Evolutionary conservation across 2,329 filamentous ascomycete genomes (phyloP).

Genomic region (Calonectria pseudoreteaudii): DNA sequence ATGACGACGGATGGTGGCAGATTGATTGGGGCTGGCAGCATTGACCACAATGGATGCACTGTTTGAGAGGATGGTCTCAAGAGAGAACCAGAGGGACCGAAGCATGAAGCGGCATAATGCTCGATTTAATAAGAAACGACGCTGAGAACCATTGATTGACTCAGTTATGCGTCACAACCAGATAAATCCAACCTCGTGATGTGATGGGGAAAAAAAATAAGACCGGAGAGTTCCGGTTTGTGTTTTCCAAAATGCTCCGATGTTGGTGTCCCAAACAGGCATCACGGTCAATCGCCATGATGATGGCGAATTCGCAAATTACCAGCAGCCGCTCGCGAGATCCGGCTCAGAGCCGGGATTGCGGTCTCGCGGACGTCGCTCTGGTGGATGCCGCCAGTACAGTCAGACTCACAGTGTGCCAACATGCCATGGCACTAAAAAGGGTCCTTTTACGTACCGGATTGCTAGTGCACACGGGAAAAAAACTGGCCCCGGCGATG

Average conservation of each 20-base stretch:
- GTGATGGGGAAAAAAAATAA: background rate
- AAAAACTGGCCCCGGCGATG: background rate
- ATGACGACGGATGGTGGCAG: slow-evolving; percentile 22
- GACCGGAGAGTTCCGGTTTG: background rate
- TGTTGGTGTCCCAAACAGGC: background rate
- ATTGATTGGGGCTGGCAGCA: slow-evolving; percentile 6
- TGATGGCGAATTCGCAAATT: background rate
- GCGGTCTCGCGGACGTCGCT: background rate
- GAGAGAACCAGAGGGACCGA: background rate
- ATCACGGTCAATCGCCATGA: background rate
- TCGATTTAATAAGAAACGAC: background rate
- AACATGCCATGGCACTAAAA: background rate
- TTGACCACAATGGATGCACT: background rate
- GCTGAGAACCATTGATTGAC: background rate
- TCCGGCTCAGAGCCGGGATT: background rate
- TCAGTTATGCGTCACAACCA: background rate
- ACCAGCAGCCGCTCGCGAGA: background rate
- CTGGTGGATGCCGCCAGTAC: background rate
- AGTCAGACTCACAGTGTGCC: background rate
- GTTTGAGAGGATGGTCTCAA: slow-evolving; percentile 25
- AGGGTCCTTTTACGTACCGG: background rate
- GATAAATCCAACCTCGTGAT: background rate
- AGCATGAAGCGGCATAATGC: background rate
- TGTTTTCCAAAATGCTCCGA: background rate
- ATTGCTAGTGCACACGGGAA: background rate